These are phyloP conservation scores for Harringtonia aguacate DNA, from an alignment of 2,329 filamentous ascomycete genomes.

Conservation along the genomic window DNA sequence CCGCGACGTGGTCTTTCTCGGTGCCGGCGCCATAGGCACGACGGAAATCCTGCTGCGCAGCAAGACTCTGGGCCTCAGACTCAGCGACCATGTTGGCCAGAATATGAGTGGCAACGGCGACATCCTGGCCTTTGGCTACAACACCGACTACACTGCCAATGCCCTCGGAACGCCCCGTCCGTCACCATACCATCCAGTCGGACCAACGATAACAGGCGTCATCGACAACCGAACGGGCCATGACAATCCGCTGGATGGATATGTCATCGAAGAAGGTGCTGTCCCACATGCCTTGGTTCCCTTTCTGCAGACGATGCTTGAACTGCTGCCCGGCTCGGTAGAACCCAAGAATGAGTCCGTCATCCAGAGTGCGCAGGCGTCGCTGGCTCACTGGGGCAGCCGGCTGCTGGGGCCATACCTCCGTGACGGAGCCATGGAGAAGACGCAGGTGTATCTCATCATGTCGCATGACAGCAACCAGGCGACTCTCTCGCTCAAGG, in stretches of 20 bases:
- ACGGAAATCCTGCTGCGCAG: constrained; percentile 56
- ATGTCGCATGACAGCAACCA: constrained; percentile 59
- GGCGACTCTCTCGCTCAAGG: constrained; percentile 44
- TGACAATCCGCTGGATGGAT: constrained; percentile 47
- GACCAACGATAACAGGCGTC: constrained; percentile 51
- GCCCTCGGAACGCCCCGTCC: constrained; percentile 41
- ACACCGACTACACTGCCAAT: constrained; percentile 46
- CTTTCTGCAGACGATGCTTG: constrained; percentile 46
- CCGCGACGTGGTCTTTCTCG: constrained; percentile 54
- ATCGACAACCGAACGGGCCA: constrained; percentile 47
- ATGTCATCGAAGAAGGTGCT: constrained; percentile 53
- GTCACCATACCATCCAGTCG: constrained; percentile 39
- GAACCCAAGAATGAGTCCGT: constrained; percentile 26
- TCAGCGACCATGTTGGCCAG: constrained; percentile 46
- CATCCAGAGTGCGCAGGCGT: constrained; percentile 30
- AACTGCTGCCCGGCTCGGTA: constrained; percentile 37
- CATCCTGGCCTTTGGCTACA: constrained; percentile 54
- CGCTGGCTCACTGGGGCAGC: constrained; percentile 38
- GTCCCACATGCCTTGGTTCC: constrained; percentile 45
- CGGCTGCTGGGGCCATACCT: constrained; percentile 49
- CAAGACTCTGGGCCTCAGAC: constrained; percentile 43
- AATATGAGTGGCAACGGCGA: constrained; percentile 59
- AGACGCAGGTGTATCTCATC: constrained; percentile 53
- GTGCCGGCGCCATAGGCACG: constrained; percentile 53
- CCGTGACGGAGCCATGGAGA: constrained; percentile 42